Evolutionary conservation across 257 asterid species (phyloP), one percentile per base, ranked within the genome.

Genomic region (Nicotiana tabacum): DNA sequence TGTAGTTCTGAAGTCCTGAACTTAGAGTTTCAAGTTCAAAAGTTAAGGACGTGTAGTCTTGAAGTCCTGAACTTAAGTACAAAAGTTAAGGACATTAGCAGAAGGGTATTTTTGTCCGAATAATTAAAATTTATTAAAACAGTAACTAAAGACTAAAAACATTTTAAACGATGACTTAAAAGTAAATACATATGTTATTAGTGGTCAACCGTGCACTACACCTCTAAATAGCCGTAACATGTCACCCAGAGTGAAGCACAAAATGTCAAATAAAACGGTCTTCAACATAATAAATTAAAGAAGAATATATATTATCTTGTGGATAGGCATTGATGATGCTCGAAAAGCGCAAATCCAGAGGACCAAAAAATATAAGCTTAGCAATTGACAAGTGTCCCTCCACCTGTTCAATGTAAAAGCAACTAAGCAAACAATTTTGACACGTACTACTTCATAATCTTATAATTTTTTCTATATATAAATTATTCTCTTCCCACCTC

Each of bases 301-400:
- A 74, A 48, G 43, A 48, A 48, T 74, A 11, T 15, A 29, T 13
- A 69, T 69, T 11, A 11, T 48, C 29, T 21, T 13, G 29, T 27
- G 80, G 62, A 74, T 74, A 74, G 37, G 18, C 62, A 48, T 48
- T 21, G 60, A 5, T 72, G 58, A 12, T 72, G 27, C 78, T 2
- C 24, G 5, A 43, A 74, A 74, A 74, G 62, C 48, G 80, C 43
- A 74, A 43, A 65, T 27, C 65, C 4, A 65, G 6, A 46, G 21
- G 12, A 39, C 39, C 0, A 72, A 9, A 46, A 11, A 32, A 57
- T 12, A 27, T 17, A 35, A 57, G 51, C 17, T 0, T 11, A 66
- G 30, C 9, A 46, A 12, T 0, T 6, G 78, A 85, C 90, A 85
- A 55, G 86, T 87, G 88, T 83, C 88, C 87, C 6, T 48, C 77